Conservation (phyloP, 2,329 filamentous ascomycete genomes). For the Magnaporthales sp. region DNA sequence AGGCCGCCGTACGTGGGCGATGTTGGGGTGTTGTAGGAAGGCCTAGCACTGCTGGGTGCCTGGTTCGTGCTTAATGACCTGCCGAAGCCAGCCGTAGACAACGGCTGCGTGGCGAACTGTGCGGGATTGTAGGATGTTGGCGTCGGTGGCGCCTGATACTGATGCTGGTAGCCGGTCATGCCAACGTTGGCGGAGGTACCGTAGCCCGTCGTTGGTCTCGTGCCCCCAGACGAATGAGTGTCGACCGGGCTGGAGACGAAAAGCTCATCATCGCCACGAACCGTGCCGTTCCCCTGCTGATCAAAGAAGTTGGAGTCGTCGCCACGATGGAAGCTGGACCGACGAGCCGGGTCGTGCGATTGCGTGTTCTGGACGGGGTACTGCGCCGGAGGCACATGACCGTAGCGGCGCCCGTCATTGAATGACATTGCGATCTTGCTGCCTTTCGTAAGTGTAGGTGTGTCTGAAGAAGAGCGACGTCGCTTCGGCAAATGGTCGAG, state of each 20-base stretch:
- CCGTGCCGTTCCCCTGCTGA: constrained; percentile 13
- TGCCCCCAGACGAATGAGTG: constrained; percentile 14
- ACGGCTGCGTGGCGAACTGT: constrained; percentile 29
- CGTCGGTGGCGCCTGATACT: constrained; percentile 38
- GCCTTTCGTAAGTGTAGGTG: neutral
- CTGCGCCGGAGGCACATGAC: constrained; percentile 57
- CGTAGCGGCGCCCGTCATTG: constrained; percentile 55
- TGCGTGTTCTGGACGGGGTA: constrained; percentile 43
- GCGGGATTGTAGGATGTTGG: constrained; percentile 58
- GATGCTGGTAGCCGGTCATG: constrained; percentile 42
- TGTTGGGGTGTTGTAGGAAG: constrained; percentile 23
- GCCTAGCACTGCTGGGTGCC: constrained; percentile 33
- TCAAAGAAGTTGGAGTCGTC: constrained; percentile 57
- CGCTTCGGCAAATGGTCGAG: constrained; percentile 1
- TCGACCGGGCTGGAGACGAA: constrained; percentile 47
- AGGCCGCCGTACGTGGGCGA: constrained; percentile 23
- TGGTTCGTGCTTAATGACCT: constrained; percentile 41
- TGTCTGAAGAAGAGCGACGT: neutral
- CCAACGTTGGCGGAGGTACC: constrained; percentile 33
- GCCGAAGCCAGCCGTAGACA: constrained; percentile 31
- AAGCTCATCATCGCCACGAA: constrained; percentile 46
- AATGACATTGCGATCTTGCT: constrained; percentile 45
- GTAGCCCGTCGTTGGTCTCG: constrained; percentile 23
- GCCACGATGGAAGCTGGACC: constrained; percentile 66
- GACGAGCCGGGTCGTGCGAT: constrained; percentile 33